Percentiles rank a stretch among this genome's conserved stretches.
Evolutionary conservation across 2,329 filamentous ascomycete species (phyloP).

Genomic region (Colletotrichum zoysiae): DNA sequence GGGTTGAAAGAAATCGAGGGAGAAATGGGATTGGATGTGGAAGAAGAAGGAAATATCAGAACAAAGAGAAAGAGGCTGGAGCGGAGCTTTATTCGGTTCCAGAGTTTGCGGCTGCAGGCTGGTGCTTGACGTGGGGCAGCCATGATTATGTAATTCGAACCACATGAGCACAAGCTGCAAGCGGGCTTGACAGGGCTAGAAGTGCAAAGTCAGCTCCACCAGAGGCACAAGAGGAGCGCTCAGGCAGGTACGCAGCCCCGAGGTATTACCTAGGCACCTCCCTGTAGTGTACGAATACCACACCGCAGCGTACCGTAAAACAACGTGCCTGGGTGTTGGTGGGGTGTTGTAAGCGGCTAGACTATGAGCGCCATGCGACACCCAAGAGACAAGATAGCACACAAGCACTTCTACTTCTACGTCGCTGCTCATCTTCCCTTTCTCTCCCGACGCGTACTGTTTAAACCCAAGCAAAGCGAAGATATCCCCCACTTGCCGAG

Average conservation of each 20-base stretch:
- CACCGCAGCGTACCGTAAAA: neutral
- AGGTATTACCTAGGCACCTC: neutral
- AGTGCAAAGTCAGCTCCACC: constrained; percentile 22
- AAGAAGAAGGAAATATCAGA: constrained; percentile 40
- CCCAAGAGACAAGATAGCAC: constrained; percentile 32
- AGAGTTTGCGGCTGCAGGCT: constrained; percentile 34
- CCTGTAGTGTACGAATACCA: neutral
- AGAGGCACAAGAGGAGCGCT: constrained; percentile 4
- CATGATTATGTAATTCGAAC: constrained; percentile 24
- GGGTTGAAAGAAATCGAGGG: constrained; percentile 31
- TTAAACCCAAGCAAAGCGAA: neutral
- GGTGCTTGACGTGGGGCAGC: constrained; percentile 12
- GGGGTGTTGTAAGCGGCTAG: constrained; percentile 20
- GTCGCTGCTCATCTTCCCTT: neutral
- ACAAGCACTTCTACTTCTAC: constrained; percentile 24
- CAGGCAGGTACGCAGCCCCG: constrained; percentile 30
- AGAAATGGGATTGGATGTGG: constrained; percentile 35
- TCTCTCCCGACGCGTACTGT: neutral
- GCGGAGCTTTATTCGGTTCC: constrained; percentile 42
- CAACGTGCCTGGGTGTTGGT: neutral
- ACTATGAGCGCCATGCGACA: constrained; percentile 21
- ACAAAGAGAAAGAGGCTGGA: constrained; percentile 42
- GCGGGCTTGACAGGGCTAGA: constrained; percentile 33
- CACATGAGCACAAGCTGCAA: constrained; percentile 34
- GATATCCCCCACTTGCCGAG: neutral